Conservation (phyloP, 2,329 filamentous ascomycete genomes). For the Claviceps arundinis region DNA sequence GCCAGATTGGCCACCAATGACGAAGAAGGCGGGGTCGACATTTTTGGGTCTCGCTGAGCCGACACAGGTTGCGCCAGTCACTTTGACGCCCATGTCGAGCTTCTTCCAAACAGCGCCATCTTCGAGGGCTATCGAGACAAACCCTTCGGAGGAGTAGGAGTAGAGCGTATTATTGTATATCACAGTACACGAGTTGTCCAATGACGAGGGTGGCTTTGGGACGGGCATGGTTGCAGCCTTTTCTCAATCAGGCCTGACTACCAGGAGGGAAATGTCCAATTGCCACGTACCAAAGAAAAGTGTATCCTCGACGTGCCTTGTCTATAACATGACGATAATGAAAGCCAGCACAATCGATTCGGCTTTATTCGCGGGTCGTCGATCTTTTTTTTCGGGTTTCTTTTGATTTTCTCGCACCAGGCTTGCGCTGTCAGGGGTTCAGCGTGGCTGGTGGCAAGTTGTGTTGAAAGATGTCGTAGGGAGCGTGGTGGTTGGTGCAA, state of each 20-base stretch:
- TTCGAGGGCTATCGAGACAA: slow-evolving; percentile 59
- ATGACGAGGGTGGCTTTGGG: slow-evolving; percentile 53
- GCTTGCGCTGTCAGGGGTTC: background rate
- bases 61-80: slow-evolving; percentile 67
- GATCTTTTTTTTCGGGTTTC: background rate
- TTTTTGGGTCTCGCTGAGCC: slow-evolving; percentile 49
- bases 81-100: slow-evolving; percentile 51
- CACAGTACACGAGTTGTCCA: slow-evolving; percentile 70
- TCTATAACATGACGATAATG: slow-evolving; percentile 5
- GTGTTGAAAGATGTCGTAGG: background rate
- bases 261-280: background rate
- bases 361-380: background rate
- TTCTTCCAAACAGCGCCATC: slow-evolving; percentile 59
- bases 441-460: background rate
- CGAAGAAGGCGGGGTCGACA: slow-evolving; percentile 52
- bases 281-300: background rate
- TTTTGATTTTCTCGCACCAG: background rate
- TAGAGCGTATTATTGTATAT: slow-evolving; percentile 75
- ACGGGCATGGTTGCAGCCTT: slow-evolving; percentile 45
- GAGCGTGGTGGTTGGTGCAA: background rate
- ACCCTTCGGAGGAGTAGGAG: slow-evolving; percentile 61
- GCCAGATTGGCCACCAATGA: slow-evolving; percentile 59
- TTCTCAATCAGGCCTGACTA: slow-evolving; percentile 1
- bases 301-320: background rate
- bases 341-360: slow-evolving; percentile 1